Evolutionary conservation across 495 filamentous ascomycete species (phyloP).

Genomic region (Neurospora tetraspora): DNA sequence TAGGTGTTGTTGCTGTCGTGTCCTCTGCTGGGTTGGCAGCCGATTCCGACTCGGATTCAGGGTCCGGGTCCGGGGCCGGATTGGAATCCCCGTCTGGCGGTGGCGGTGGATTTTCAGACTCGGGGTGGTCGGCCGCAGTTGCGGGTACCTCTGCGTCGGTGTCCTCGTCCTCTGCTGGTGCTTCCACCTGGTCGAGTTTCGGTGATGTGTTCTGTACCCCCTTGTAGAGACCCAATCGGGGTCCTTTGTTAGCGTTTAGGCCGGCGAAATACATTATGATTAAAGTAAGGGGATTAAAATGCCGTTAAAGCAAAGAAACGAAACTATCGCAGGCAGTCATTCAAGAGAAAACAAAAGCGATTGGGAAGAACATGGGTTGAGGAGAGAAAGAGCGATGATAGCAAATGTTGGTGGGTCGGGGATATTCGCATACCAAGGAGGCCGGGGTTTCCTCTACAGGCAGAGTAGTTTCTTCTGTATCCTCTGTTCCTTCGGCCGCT

Average conservation of each 20-base stretch:
- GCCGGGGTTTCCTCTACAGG: conserved; percentile 1
- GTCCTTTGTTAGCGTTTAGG: background rate
- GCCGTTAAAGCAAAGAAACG: background rate
- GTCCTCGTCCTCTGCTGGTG: background rate
- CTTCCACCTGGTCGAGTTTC: background rate
- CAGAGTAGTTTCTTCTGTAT: background rate
- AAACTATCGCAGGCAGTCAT: background rate
- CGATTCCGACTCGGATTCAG: background rate
- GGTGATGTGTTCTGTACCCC: background rate
- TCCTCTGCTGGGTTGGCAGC: background rate
- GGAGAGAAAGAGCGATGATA: background rate
- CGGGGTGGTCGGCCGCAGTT: background rate
- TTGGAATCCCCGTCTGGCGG: background rate
- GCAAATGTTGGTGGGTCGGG: background rate
- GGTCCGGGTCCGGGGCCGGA: background rate
- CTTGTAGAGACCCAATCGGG: background rate
- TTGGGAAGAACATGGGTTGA: background rate
- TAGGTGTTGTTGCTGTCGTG: conserved; percentile 2
- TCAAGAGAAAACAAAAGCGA: background rate
- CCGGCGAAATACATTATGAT: background rate
- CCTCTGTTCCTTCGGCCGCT: background rate
- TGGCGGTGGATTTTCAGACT: background rate
- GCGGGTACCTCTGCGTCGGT: background rate
- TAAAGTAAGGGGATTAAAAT: background rate
- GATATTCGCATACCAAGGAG: background rate